Evolutionary conservation across 148 eudicot species (phyloP), one percentile per base, ranked within the genome.

Genomic region (Rhododendron simsii): DNA sequence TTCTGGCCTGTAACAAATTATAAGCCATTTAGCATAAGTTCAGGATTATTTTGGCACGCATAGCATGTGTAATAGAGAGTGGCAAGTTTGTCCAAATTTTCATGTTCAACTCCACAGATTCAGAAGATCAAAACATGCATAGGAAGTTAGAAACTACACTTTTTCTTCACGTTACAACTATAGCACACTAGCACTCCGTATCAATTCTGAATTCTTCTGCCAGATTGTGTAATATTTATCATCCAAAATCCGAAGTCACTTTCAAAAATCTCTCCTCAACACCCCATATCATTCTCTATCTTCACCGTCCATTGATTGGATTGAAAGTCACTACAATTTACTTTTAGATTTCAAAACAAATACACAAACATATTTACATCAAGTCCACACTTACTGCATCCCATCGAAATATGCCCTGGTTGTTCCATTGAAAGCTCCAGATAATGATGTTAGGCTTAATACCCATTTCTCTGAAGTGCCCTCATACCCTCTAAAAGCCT

Each of bases 391-490:
- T 92, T 91, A 96, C 99, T 95, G 94, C 93, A 96, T 95, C 81
- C 99, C 99, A 89, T 96, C 99, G 23, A 94, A 89, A 88, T 96
- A 96, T 47, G 99, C 85, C 87, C 99, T 93, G 47, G 99, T 96
- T 28, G 99, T 93, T 82, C 98, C 99, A 87, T 96, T 96, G 80
- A 96, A 91, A 73, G 99, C 99, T 85, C 99, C 99, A n/a, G 98
- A 96, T 86, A 96, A 91, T 33, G 99, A 88, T 14, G 99, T 96
- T 67, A 96, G 77, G 91, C 99, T 96, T 86, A 96, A 78, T 37
- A 96, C 93, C 99, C 98, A 96, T 71, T 95, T 92, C 20, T 92
- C 94, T 73, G 93, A 90, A 86, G 97, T 94, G 76, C 88, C 88
- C 69, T 93, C 95, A 88, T 95, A 85, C 81, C 97, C 98, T 55